phyloP scores from a whole-genome alignment of 2,329 filamentous ascomycete genomes.

The Emergomyces pasteurianus region DNA sequence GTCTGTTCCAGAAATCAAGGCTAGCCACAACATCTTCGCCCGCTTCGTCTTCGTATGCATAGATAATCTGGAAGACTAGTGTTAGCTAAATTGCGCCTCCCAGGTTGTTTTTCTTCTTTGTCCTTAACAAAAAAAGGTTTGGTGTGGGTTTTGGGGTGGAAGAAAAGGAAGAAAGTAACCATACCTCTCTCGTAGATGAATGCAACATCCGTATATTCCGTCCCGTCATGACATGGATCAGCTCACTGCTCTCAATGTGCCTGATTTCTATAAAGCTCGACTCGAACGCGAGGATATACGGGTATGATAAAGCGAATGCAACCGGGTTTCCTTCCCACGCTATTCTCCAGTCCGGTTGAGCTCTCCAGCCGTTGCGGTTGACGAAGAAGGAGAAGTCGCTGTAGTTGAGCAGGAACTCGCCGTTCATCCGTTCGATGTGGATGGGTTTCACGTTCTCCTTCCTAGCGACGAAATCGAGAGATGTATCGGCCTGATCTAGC shows the following conservation, averaged over 20 bases:
- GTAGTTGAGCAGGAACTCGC: constrained; percentile 96
- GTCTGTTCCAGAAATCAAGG: constrained; percentile 85
- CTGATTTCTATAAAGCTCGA: constrained; percentile 94
- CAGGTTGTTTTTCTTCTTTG: no score
- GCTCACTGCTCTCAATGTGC: constrained; percentile 81
- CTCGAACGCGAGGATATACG: constrained; percentile 95
- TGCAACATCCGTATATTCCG: constrained; percentile 97
- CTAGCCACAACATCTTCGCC: constrained; percentile 90
- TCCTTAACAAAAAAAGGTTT: not conserved
- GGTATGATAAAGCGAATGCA: constrained; percentile 86
- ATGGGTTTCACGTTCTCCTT: constrained; percentile 92
- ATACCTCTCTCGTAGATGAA: constrained; percentile 90
- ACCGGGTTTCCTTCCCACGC: constrained; percentile 93
- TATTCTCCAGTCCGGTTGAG: constrained; percentile 90
- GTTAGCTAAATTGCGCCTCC: not conserved
- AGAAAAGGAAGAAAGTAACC: constrained; percentile 2
- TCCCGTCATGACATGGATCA: constrained; percentile 89
- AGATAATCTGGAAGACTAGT: constrained; percentile 60
- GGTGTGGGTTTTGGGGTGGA: not conserved
- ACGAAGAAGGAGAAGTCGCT: constrained; percentile 99
- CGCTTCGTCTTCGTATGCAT: constrained; percentile 91
- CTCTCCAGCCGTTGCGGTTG: constrained; percentile 95
- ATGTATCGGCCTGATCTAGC: constrained; percentile 94
- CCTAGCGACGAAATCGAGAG: constrained; percentile 87
- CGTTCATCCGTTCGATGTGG: constrained; percentile 92